Evolutionary conservation across 306 rosid genomes (phyloP), one percentile per base, ranked within the genome.

Genomic region (Fragaria iinumae): DNA sequence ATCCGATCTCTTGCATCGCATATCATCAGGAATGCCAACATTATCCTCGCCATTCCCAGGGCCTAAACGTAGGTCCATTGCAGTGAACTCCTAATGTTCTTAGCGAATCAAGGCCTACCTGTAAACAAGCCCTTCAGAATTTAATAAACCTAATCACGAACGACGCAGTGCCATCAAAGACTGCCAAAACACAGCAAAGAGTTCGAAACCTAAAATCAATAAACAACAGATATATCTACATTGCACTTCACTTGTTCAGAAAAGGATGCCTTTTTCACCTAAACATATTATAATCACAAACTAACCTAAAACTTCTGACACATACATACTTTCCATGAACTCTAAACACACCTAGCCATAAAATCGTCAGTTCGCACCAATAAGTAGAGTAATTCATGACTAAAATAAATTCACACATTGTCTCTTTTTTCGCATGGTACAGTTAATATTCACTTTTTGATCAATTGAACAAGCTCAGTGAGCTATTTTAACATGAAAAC

Each of bases 1-100:
- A 73, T 96, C 99, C 0, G 99, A 92, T 73, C 99, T 86, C 90
- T 92, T 96, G 93, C 99, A 96, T 17, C 97, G 90, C 82, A 96
- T 84, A 80, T 96, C 99, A 69, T 96, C 99, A 0, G 96, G 99
- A 79, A 95, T 91, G 67, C 97, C 96, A 8, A 72, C 86, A 76
- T 85, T 87, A 47, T 93, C 98, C 32, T 93, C 97, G 1, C 85
- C 89, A 72, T 80, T 92, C 48, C 86, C 89, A 1, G 87, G 77
- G 17, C 73, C 13, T 34, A 89, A 85, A 78, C 85, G 89, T 8
- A 80, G 78, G 38, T 93, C 97, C 97, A 93, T 91, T 62, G 59
- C 55, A 49, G 4, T n/a, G 25, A 44, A 13, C 71, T 49, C 45
- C 63, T 14, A 9, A 47, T 6, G 0, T 2, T 18, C 39, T 8